phyloP scores from a whole-genome alignment of 1,284 basidiomycete genomes.

The Ganoderma leucocontextum region DNA sequence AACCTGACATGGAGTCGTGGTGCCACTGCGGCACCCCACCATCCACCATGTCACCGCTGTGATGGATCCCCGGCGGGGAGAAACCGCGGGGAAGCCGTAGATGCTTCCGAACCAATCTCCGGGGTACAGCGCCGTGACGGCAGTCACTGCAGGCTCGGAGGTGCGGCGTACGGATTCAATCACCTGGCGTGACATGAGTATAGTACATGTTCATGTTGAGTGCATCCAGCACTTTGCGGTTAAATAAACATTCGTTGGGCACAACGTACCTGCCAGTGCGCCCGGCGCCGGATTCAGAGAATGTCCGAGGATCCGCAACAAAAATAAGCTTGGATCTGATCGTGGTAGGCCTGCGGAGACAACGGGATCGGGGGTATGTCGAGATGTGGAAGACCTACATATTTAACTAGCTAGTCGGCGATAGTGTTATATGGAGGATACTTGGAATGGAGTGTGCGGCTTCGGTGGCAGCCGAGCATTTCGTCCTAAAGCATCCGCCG shows the following conservation, averaged over 20 bases:
- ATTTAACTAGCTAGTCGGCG: too few species aligned
- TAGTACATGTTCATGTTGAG: not conserved
- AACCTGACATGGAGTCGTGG: not conserved
- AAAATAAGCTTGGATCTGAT: not conserved
- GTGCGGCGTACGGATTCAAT: not conserved
- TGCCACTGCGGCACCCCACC: not conserved
- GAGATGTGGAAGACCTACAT: not conserved
- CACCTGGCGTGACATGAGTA: not conserved
- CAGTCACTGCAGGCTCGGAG: not conserved
- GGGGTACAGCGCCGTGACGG: not conserved
- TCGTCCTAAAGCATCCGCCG: not conserved
- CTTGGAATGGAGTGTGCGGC: not conserved
- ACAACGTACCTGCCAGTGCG: not conserved
- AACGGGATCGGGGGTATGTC: not conserved
- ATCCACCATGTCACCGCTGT: not conserved
- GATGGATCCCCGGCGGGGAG: not conserved
- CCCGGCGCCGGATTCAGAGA: not conserved
- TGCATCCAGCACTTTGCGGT: not conserved
- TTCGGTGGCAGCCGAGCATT: not conserved
- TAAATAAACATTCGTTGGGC: not conserved
- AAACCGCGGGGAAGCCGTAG: not conserved
- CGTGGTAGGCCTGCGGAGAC: not conserved
- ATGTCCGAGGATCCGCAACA: not conserved
- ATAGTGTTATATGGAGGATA: not conserved
- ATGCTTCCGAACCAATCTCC: not conserved